These are phyloP conservation scores for Erysimum cheiri DNA, from an alignment of 441 rosid genomes.

Conservation along the genomic window DNA sequence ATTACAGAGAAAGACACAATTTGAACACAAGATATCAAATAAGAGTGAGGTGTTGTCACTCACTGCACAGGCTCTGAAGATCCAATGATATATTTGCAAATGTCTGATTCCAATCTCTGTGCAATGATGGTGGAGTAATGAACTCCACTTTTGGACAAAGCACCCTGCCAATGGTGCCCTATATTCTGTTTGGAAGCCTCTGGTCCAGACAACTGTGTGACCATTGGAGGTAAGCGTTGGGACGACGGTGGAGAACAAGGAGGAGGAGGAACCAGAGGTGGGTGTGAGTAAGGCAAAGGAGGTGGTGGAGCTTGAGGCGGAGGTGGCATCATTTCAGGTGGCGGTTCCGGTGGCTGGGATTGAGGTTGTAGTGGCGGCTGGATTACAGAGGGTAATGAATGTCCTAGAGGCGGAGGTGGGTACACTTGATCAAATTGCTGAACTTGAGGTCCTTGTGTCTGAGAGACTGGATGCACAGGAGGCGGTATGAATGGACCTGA, in stretches of 20 bases:
- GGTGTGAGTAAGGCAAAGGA: slow-evolving; percentile 74
- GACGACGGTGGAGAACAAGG: slow-evolving; percentile 84
- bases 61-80: slow-evolving; percentile 88
- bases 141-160: slow-evolving; percentile 86
- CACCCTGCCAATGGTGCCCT: slow-evolving; percentile 80
- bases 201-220: slow-evolving; percentile 49
- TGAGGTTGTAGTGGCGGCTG: slow-evolving; percentile 59
- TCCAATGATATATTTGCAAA: slow-evolving; percentile 74
- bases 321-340: slow-evolving; percentile 51
- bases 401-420: slow-evolving; percentile 60
- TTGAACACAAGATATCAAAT: slow-evolving; percentile 23
- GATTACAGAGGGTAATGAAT: slow-evolving; percentile 51
- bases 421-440: slow-evolving; percentile 69
- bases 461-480: slow-evolving; percentile 80
- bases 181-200: slow-evolving; percentile 53
- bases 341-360: slow-evolving; percentile 54
- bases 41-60: slow-evolving; percentile 41
- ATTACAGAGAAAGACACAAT: slow-evolving; percentile 31
- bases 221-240: slow-evolving; percentile 63
- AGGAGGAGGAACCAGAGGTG: slow-evolving; percentile 82
- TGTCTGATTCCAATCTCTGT: slow-evolving; percentile 69
- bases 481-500: slow-evolving; percentile 78
- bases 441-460: slow-evolving; percentile 67
- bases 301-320: slow-evolving; percentile 60
- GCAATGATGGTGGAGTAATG: slow-evolving; percentile 85